Percentiles rank a stretch among this genome's conserved stretches.
phyloP scores from a whole-genome alignment of 2,329 filamentous ascomycete genomes.

The Neopestalotiopsis sp. region DNA sequence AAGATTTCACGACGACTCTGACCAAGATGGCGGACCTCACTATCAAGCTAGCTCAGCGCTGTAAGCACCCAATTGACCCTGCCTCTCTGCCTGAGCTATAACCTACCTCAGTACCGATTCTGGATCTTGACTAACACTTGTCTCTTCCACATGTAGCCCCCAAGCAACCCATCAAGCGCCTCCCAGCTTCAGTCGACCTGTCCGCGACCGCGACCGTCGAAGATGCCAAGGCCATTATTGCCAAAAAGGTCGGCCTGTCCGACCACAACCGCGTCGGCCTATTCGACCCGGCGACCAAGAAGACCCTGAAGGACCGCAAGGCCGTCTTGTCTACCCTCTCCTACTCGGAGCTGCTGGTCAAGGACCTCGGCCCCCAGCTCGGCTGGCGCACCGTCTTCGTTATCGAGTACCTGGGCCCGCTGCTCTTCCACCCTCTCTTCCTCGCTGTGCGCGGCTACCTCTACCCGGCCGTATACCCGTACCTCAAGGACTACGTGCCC shows the following conservation, averaged over 20 bases:
- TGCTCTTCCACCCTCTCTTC: constrained; percentile 82
- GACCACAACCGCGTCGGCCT: constrained; percentile 68
- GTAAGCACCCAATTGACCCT: constrained; percentile 6
- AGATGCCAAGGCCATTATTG: constrained; percentile 61
- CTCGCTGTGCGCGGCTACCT: constrained; percentile 75
- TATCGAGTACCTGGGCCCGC: constrained; percentile 91
- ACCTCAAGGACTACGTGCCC: constrained; percentile 49
- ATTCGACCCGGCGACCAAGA: constrained; percentile 64
- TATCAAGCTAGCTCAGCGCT: constrained; percentile 32
- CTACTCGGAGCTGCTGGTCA: constrained; percentile 74
- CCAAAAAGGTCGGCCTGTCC: constrained; percentile 52
- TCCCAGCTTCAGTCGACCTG: constrained; percentile 57
- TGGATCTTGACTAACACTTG: not conserved
- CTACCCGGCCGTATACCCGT: constrained; percentile 56
- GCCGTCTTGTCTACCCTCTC: constrained; percentile 54
- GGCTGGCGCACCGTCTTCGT: constrained; percentile 93
- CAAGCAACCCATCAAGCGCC: constrained; percentile 57
- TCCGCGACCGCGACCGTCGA: constrained; percentile 60
- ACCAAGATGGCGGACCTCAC: constrained; percentile 11
- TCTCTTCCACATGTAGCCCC: constrained; percentile 39
- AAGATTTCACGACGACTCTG: not conserved
- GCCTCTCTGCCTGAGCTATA: not conserved
- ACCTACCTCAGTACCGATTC: not conserved
- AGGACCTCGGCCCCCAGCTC: constrained; percentile 90
- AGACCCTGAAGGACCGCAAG: constrained; percentile 67